Conservation (phyloP, 176 grass and related monocot genomes). For the Musa schizocarpa region DNA sequence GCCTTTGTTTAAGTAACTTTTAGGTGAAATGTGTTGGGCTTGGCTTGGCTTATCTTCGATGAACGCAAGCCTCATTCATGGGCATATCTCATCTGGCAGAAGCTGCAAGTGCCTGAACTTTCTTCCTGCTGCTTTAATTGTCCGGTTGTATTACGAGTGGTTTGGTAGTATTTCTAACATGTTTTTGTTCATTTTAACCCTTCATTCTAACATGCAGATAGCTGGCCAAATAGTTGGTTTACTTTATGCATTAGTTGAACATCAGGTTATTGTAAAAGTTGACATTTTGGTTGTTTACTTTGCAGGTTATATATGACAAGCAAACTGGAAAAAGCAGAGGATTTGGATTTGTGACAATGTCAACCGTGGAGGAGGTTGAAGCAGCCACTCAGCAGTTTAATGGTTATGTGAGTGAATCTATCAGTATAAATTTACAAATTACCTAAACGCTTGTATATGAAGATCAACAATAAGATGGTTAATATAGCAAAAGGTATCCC, state of each 20-base stretch:
- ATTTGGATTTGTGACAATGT: slow-evolving; percentile 96
- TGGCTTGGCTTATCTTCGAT: too few relatives aligned
- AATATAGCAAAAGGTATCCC: background rate
- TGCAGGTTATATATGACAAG: slow-evolving; percentile 91
- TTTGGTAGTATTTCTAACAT: too few relatives aligned
- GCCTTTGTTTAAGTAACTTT: background rate
- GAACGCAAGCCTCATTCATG: too few relatives aligned
- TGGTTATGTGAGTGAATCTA: slow-evolving; percentile 53
- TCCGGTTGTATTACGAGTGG: too few relatives aligned
- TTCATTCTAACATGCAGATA: too few relatives aligned
- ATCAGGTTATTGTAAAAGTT: background rate
- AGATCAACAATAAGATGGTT: background rate
- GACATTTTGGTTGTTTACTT: background rate
- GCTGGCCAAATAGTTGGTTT: background rate
- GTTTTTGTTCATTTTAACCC: too few relatives aligned
- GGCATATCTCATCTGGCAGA: background rate
- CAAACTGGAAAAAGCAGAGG: slow-evolving; percentile 82
- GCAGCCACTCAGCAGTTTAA: slow-evolving; percentile 65
- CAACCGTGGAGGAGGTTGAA: slow-evolving; percentile 49
- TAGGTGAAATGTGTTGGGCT: too few relatives aligned
- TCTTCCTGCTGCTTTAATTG: background rate
- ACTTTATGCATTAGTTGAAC: background rate
- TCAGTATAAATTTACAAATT: background rate
- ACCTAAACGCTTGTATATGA: background rate
- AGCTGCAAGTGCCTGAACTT: background rate